Conservation (phyloP, 768 basidiomycete species). For the Termitomyces heimii region DNA sequence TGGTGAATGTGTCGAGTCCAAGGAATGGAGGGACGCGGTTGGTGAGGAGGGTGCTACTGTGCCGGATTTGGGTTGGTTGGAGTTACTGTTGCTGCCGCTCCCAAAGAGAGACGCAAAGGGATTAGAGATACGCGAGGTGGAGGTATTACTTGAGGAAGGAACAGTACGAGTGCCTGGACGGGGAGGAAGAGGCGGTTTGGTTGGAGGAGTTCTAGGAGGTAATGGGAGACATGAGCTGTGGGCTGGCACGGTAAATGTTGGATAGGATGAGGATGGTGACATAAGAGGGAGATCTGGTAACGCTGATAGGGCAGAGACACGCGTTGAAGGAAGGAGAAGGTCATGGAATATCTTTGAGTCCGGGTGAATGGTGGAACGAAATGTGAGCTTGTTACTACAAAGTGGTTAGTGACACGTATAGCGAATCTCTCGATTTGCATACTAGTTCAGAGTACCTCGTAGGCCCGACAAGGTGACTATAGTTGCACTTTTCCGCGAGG, state of each 20-base stretch:
- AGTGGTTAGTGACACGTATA: not conserved
- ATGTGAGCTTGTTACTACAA: constrained; percentile 32
- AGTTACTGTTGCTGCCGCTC: constrained; percentile 21
- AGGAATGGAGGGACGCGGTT: constrained; percentile 24
- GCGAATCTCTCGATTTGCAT: constrained; percentile 18
- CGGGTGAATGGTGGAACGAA: constrained; percentile 38
- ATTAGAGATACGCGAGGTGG: constrained; percentile 49
- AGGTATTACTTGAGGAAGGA: constrained; percentile 10
- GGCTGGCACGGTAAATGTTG: constrained; percentile 38
- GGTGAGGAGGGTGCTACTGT: constrained; percentile 26
- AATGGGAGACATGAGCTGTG: constrained; percentile 37
- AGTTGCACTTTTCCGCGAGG: constrained; percentile 39
- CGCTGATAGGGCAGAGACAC: constrained; percentile 25
- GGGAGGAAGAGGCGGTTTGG: constrained; percentile 36
- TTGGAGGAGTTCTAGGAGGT: constrained; percentile 35
- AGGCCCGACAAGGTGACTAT: constrained; percentile 82
- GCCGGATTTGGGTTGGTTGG: constrained; percentile 21
- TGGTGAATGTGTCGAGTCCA: constrained; percentile 20
- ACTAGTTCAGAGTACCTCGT: constrained; percentile 64
- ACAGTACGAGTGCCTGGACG: constrained; percentile 24
- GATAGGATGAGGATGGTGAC: constrained; percentile 34
- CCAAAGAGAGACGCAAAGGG: constrained; percentile 84
- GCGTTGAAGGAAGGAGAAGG: constrained; percentile 26
- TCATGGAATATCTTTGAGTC: constrained; percentile 35
- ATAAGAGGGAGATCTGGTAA: constrained; percentile 52